phyloP scores from a whole-genome alignment of 805 yeast genomes.

The Candida krabiensis region DNA sequence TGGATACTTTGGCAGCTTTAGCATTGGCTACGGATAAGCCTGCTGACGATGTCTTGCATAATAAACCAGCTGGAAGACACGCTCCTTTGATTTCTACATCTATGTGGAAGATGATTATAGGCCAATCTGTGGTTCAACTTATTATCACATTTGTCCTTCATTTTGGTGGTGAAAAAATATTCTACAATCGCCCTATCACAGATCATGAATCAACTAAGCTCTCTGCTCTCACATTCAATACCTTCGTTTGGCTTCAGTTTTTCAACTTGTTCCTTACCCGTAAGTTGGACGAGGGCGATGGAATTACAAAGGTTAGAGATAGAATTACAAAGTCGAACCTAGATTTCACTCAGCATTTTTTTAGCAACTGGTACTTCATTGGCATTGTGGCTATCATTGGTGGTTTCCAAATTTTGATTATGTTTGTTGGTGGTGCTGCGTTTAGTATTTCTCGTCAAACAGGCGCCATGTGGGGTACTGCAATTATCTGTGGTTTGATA shows the following conservation, averaged over 20 bases:
- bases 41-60: slow-evolving; percentile 71
- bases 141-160: slow-evolving; percentile 76
- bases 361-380: slow-evolving; percentile 80
- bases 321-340: slow-evolving; percentile 64
- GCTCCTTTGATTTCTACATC: slow-evolving; percentile 81
- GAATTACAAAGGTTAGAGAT: slow-evolving; percentile 52
- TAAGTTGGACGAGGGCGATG: slow-evolving; percentile 85
- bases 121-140: slow-evolving; percentile 81
- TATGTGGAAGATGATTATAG: slow-evolving; percentile 98
- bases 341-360: slow-evolving; percentile 80
- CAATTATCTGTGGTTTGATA: slow-evolving; percentile 74
- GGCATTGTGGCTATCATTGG: slow-evolving; percentile 72
- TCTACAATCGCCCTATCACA: slow-evolving; percentile 39
- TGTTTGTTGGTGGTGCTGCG: slow-evolving; percentile 97
- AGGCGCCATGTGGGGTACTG: slow-evolving; percentile 86
- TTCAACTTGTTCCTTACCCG: slow-evolving; percentile 91
- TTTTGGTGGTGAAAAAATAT: slow-evolving; percentile 69
- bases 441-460: slow-evolving; percentile 81
- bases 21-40: slow-evolving; percentile 98
- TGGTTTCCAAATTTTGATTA: slow-evolving; percentile 81
- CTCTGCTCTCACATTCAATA: slow-evolving; percentile 85
- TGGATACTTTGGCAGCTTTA: slow-evolving; percentile 97
- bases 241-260: slow-evolving; percentile 97
- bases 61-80: slow-evolving; percentile 81
- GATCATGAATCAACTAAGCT: slow-evolving; percentile 56